phyloP scores from a whole-genome alignment of 2,329 filamentous ascomycete species.

The Pseudogymnoascus verrucosus region DNA sequence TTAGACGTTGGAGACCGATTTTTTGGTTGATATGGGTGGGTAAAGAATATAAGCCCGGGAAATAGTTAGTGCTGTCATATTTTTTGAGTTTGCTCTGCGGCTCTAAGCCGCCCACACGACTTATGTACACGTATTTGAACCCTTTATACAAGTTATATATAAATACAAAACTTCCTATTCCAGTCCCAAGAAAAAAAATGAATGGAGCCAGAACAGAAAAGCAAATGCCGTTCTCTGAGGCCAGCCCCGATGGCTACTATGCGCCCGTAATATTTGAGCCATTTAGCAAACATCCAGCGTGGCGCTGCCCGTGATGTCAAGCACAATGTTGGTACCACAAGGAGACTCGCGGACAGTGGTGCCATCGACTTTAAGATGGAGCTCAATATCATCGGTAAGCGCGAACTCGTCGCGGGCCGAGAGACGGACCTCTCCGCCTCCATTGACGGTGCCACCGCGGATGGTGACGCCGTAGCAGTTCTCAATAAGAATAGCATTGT shows the following conservation, averaged over 20 bases:
- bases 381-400: conserved; percentile 43
- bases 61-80: background rate
- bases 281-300: conserved; percentile 34
- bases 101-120: background rate
- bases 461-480: conserved; percentile 51
- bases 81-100: background rate
- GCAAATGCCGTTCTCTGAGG: background rate
- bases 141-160: background rate
- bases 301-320: conserved; percentile 40
- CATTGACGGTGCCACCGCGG: conserved; percentile 41
- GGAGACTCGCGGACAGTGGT: conserved; percentile 46
- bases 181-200: background rate
- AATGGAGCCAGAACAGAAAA: background rate
- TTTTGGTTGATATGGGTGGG: no score
- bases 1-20: no score
- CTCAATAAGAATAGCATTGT: conserved; percentile 50
- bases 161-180: background rate
- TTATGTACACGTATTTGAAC: background rate
- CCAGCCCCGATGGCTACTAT: background rate
- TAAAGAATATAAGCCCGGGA: background rate
- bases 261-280: background rate
- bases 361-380: conserved; percentile 41
- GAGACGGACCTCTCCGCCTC: conserved; percentile 48
- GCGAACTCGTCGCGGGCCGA: conserved; percentile 46
- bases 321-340: conserved; percentile 45